Evolutionary conservation across 2,329 filamentous ascomycete species (phyloP).

Genomic region (Aspergillus sp.): DNA sequence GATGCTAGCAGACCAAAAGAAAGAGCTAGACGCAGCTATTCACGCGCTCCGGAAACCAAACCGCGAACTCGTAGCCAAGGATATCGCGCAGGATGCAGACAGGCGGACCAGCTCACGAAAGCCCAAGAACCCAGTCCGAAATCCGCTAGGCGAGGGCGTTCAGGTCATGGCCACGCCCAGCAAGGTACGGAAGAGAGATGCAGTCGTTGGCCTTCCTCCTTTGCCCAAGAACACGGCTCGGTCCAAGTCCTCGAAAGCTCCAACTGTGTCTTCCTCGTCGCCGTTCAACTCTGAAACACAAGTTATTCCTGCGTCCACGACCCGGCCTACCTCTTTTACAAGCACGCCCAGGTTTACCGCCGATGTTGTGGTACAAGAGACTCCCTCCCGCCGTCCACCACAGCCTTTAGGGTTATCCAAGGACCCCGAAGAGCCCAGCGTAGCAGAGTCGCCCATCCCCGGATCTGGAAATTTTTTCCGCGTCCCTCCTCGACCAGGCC

Average conservation of each 20-base stretch:
- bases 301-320: constrained; percentile 33
- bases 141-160: constrained; percentile 43
- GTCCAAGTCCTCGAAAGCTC: constrained; percentile 22
- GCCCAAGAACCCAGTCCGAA: constrained; percentile 42
- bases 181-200: constrained; percentile 36
- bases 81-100: constrained; percentile 45
- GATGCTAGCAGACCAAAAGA: constrained; percentile 47
- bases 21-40: constrained; percentile 51
- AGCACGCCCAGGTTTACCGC: constrained; percentile 15
- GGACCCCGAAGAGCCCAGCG: constrained; percentile 1
- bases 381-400: constrained; percentile 37
- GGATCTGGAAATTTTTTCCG: constrained; percentile 26
- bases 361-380: constrained; percentile 36
- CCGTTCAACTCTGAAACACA: constrained; percentile 30
- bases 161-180: constrained; percentile 52
- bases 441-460: constrained; percentile 13
- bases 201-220: constrained; percentile 25
- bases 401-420: constrained; percentile 22
- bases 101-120: constrained; percentile 41
- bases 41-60: constrained; percentile 49
- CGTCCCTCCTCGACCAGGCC: constrained; percentile 27
- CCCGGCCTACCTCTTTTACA: constrained; percentile 29
- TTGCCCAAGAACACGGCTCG: constrained; percentile 27
- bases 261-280: constrained; percentile 15
- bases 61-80: constrained; percentile 45